phyloP scores from a whole-genome alignment of 768 basidiomycete species.

The Termitomyces sp. region DNA sequence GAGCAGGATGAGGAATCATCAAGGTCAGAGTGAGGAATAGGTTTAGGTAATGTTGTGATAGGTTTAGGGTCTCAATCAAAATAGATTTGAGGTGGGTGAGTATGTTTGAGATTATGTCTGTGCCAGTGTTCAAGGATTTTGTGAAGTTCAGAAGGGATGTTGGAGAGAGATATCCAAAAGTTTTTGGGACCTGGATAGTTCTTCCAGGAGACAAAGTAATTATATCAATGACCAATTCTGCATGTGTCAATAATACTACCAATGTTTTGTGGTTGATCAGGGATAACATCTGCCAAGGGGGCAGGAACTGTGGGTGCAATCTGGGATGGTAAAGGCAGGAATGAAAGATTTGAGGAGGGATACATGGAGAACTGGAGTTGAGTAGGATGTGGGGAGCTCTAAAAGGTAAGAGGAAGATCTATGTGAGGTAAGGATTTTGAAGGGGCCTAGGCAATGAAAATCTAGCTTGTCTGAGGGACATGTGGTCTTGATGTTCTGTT shows the following conservation, averaged over 20 bases:
- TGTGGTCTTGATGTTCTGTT: constrained; percentile 36
- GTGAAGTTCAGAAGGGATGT: no score
- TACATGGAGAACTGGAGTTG: constrained; percentile 34
- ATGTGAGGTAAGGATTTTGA: neutral
- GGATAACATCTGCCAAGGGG: constrained; percentile 12
- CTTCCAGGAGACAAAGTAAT: constrained; percentile 27
- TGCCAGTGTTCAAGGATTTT: no score
- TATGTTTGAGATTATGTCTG: no score
- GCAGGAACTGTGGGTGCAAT: constrained; percentile 18
- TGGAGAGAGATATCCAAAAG: constrained; percentile 29
- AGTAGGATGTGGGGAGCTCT: neutral
- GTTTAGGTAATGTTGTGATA: constrained; percentile 15
- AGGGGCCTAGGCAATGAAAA: constrained; percentile 24
- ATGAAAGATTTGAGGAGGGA: constrained; percentile 29
- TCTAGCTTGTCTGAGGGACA: constrained; percentile 34
- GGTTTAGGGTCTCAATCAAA: no score
- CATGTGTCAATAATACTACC: constrained; percentile 23
- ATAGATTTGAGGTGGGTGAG: no score
- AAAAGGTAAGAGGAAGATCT: no score
- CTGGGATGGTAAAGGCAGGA: constrained; percentile 25
- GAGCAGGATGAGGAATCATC: neutral
- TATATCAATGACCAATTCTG: constrained; percentile 26
- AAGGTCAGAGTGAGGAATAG: constrained; percentile 12
- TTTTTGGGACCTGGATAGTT: constrained; percentile 6
- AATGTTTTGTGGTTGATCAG: constrained; percentile 14